Conservation (phyloP, 495 filamentous ascomycete species). For the Penicillium crystallinum region DNA sequence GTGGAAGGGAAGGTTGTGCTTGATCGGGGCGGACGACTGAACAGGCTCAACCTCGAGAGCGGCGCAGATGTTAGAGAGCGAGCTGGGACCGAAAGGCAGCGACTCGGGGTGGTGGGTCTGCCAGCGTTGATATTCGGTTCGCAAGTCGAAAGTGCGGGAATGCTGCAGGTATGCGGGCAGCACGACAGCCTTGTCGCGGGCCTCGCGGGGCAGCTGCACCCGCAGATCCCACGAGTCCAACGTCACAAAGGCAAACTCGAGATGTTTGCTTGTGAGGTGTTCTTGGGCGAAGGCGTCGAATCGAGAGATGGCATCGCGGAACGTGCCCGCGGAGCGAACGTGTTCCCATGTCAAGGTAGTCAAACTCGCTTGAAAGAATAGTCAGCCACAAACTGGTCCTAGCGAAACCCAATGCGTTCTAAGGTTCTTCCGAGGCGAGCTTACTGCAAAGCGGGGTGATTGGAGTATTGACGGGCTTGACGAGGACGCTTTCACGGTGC, state of each 20-base stretch:
- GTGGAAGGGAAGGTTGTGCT: conserved; percentile 97
- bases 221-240: conserved; percentile 98
- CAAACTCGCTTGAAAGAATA: conserved; percentile 67
- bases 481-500: conserved; percentile 89
- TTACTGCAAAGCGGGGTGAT: conserved; percentile 98
- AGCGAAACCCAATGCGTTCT: neutral
- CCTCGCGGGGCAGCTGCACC: conserved; percentile 94
- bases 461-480: conserved; percentile 96
- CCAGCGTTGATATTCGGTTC: conserved; percentile 97
- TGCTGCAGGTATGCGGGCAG: conserved; percentile 96
- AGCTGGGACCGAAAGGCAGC: conserved; percentile 90
- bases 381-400: conserved; percentile 26
- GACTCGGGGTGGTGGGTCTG: conserved; percentile 97
- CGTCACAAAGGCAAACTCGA: conserved; percentile 97
- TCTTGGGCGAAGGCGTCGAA: conserved; percentile 91
- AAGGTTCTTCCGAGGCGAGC: conserved; percentile 28
- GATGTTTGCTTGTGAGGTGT: conserved; percentile 74
- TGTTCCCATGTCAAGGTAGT: conserved; percentile 99
- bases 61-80: conserved; percentile 93
- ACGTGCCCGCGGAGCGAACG: conserved; percentile 91
- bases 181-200: conserved; percentile 94
- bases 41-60: conserved; percentile 96
- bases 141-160: conserved; percentile 91
- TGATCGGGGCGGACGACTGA: conserved; percentile 93
- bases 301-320: conserved; percentile 91